Evolutionary conservation across 176 grass and related monocot genomes (phyloP), one percentile per base, ranked within the genome.

Genomic region (Lolium multiflorum): DNA sequence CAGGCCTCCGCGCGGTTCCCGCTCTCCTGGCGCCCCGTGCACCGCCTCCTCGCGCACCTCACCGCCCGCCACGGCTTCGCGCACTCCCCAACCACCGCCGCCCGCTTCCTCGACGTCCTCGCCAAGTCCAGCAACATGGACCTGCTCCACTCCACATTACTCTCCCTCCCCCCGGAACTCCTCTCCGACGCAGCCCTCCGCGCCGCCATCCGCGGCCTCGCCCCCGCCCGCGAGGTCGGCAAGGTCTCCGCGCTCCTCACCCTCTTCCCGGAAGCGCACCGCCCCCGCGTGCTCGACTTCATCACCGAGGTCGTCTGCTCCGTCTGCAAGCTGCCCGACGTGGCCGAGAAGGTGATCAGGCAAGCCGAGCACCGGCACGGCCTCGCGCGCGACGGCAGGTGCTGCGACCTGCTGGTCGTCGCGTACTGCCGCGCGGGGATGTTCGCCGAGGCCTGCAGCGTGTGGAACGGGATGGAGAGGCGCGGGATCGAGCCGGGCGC

Each of bases 11-110:
- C 86, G 76, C 86, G 86, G 67, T 97, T 94, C 74, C 88, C 74
- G 41, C 84, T 71, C 86, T 97, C 95, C 46, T 97, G 91, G 90
- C 88, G 88, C 54, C 95, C 92, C 81, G 90, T 97, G 81, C 88
- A 92, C 49, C 88, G 95, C 55, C 80, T 97, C 90, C 95, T 94
- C 47, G 83, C 37, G 21, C 89, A 89, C 88, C 90, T 97, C 86
- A 82, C 84, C 80, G 76, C 71, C 26, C 78, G 13, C 86, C 88
- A 90, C 71, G 88, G 71, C 8, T 94, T 97, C 86, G 46, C 88
- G 20, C 92, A 94, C 81, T 89, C 92, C 84, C 87, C 95, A 4
- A 57, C 82, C 84, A 89, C 92, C 57, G 87, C 92, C 49, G 81
- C 88, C 21, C 90, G 88, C 49, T 69, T 92, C 83, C 86, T 97